Evolutionary conservation across 148 eudicot genomes (phyloP).

Genomic region (Cornus kousa): DNA sequence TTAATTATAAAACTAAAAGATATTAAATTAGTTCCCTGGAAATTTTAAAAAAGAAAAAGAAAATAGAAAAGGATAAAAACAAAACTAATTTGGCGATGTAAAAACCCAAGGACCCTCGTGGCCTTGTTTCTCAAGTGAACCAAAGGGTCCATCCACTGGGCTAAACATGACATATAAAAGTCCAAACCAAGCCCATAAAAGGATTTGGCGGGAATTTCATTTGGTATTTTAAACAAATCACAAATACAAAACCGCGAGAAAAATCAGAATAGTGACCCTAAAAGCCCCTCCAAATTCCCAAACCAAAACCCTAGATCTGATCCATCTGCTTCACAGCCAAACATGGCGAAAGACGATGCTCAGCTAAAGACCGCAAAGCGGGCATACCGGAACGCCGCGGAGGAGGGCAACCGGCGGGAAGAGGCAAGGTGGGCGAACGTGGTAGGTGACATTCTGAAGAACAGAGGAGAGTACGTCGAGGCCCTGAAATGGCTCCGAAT

Average conservation of each 20-base stretch:
- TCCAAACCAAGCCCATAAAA: background rate
- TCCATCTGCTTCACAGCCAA: background rate
- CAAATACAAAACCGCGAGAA: constrained; percentile 10
- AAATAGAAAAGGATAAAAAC: no score
- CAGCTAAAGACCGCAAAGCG: constrained; percentile 54
- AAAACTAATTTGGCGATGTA: no score
- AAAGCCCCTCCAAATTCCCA: background rate
- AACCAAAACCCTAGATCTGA: background rate
- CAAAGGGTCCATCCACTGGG: no score
- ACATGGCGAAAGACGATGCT: constrained; percentile 44
- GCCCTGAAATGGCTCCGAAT: constrained; percentile 73
- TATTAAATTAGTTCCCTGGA: no score
- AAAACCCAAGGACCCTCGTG: no score
- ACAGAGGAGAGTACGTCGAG: constrained; percentile 78
- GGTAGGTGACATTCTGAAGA: constrained; percentile 71
- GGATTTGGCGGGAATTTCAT: constrained; percentile 10
- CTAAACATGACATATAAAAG: no score
- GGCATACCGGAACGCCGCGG: constrained; percentile 53
- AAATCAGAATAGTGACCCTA: background rate
- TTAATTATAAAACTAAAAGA: no score
- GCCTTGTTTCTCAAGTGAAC: no score
- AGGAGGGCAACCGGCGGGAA: constrained; percentile 65
- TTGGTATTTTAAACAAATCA: constrained; percentile 1
- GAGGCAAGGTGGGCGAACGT: constrained; percentile 98
- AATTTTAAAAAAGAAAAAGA: no score